phyloP scores from a whole-genome alignment of 225 moss, liverwort and hornwort species.

The Polytrichum formosum region DNA sequence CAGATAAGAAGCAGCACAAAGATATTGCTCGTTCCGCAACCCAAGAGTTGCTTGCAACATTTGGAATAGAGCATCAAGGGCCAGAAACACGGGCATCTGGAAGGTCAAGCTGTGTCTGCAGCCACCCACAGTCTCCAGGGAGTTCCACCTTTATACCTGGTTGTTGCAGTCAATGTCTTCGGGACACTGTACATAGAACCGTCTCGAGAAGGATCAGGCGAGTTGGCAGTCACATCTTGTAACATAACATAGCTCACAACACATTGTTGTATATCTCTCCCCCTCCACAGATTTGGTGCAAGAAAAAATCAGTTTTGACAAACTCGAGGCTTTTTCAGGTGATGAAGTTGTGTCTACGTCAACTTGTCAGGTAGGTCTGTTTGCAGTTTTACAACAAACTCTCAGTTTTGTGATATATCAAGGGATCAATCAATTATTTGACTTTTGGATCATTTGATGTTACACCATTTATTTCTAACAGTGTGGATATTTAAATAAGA shows the following conservation, averaged over 20 bases:
- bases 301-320: background rate
- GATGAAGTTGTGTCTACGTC: background rate
- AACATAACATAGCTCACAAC: constrained; percentile 2
- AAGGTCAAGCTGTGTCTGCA: constrained; percentile 36
- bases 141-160: constrained; percentile 28
- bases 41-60: constrained; percentile 33
- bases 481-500: too few species aligned
- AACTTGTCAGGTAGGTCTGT: background rate
- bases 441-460: too few species aligned
- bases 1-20: constrained; percentile 52
- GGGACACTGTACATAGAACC: constrained; percentile 45
- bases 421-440: too few species aligned
- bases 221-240: constrained; percentile 27
- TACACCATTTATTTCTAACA: too few species aligned
- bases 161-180: constrained; percentile 46
- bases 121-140: constrained; percentile 36
- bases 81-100: constrained; percentile 43
- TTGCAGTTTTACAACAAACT: background rate
- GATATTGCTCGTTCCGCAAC: constrained; percentile 52
- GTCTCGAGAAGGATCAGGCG: constrained; percentile 34
- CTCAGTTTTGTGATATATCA: background rate
- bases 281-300: background rate
- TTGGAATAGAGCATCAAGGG: constrained; percentile 34
- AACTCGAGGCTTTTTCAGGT: background rate
- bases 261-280: background rate